Base-by-base conservation (phyloP, 2,329 filamentous ascomycete species). In the Remersonia thermophila region DNA sequence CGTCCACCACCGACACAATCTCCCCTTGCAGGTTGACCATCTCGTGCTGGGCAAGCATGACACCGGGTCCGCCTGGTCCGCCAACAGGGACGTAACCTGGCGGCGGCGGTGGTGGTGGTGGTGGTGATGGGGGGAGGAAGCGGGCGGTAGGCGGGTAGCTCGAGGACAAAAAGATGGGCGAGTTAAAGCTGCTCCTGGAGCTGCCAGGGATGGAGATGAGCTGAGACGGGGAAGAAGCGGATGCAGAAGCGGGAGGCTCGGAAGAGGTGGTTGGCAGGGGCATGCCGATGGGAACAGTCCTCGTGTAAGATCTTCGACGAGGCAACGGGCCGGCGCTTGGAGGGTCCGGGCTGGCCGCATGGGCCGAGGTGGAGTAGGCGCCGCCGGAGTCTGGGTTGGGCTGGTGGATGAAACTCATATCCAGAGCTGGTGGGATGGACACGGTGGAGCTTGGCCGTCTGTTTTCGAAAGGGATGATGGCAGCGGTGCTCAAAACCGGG, bases 91-190 rank as follows among this genome's bases (percentile, higher is more conserved):
- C 41, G 34, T 53, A 46, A 8, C 47, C 40, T 35, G 41, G 44
- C 10, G 45, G 49, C 9, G 55, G 32, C 5, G 39, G 47, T 12
- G 61, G 58, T 30, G 67, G 66, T 32, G 67, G 63, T 7, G 66
- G 63, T 10, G 68, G 66, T 32, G 67, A 62, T 7, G 66, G 63
- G 9, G 68, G 67, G 31, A 70, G 55, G 31, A 63, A 54, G 9
- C 62, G 63, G 25, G 59, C 65, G 3, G 61, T 59, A 2, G 67
- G 61, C 14, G 67, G 66, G 42, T 65, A 71, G 29, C 69, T 71
- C 32, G 61, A 65, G 8, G 67, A 61, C 10, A 60, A 60, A 43
- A 66, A 63, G 13, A 55, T 42, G 5, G 20, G 20, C 20, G 5
- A 9, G 15, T 51, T 47, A 2, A 27, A 8, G 2, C 23, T 28